phyloP scores from a whole-genome alignment of 2,329 filamentous ascomycete species.

The Lachnellula arida region DNA sequence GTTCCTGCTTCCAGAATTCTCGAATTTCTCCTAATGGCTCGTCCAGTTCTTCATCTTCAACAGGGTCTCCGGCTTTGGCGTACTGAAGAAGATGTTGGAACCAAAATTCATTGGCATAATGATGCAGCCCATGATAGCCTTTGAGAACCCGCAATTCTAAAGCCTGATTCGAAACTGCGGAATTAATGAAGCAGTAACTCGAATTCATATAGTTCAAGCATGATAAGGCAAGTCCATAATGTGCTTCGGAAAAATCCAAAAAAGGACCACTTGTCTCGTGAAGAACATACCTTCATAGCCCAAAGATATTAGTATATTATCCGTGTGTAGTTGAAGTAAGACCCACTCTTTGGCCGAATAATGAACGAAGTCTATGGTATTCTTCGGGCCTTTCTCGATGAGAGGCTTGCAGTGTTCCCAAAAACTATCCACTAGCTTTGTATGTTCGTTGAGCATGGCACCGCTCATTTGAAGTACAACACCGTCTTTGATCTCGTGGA shows the following conservation, averaged over 20 bases:
- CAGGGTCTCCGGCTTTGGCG: constrained; percentile 1
- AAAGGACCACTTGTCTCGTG: constrained; percentile 8
- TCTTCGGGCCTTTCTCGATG: constrained; percentile 7
- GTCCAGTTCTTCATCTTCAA: constrained; percentile 5
- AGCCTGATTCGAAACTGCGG: background rate
- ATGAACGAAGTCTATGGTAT: constrained; percentile 14
- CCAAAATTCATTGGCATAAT: constrained; percentile 15
- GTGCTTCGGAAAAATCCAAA: constrained; percentile 5
- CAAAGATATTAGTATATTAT: background rate
- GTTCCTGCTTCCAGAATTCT: constrained; percentile 7
- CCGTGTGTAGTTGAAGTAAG: background rate
- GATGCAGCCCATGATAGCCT: constrained; percentile 14
- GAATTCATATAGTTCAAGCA: constrained; percentile 9
- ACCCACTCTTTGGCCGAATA: constrained; percentile 14
- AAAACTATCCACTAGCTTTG: constrained; percentile 1
- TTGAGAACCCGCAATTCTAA: constrained; percentile 2
- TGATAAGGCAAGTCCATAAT: constrained; percentile 10
- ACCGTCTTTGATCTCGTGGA: constrained; percentile 12
- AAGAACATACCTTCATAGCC: constrained; percentile 9
- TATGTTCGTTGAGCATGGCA: constrained; percentile 1
- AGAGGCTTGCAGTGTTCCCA: constrained; percentile 11
- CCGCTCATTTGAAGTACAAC: background rate
- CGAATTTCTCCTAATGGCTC: background rate
- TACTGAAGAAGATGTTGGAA: constrained; percentile 16
- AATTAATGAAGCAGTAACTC: constrained; percentile 2